phyloP scores from a whole-genome alignment of 352 stramenopile genomes.

The Globisporangium viniferum region DNA sequence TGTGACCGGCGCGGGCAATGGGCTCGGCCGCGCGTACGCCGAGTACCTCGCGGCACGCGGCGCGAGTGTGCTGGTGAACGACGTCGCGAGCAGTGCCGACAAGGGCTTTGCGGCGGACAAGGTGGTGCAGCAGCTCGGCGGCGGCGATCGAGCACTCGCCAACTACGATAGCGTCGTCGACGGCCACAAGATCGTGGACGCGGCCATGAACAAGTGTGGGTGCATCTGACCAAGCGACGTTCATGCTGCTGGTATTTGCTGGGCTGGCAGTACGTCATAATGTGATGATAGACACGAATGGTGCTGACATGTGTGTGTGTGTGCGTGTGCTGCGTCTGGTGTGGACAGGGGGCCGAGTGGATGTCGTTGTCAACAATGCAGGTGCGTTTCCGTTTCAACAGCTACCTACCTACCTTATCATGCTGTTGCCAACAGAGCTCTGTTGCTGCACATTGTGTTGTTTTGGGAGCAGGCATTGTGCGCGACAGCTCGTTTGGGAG shows the following conservation, averaged over 20 bases:
- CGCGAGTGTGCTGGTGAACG: constrained; percentile 82
- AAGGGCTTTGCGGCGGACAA: constrained; percentile 46
- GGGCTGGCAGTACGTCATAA: too few relatives aligned
- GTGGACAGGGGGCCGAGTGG: constrained; percentile 68
- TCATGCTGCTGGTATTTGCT: neutral
- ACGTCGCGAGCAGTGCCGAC: constrained; percentile 32
- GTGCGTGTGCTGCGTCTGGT: neutral
- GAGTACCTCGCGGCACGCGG: constrained; percentile 66
- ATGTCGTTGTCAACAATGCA: constrained; percentile 94
- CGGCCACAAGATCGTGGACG: constrained; percentile 77
- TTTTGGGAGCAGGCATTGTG: constrained; percentile 55
- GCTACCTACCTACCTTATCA: neutral
- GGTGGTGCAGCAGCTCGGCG: constrained; percentile 56
- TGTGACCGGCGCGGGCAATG: constrained; percentile 82
- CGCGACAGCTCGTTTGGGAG: constrained; percentile 84
- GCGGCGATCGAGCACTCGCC: constrained; percentile 42
- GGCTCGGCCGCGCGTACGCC: constrained; percentile 81
- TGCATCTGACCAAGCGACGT: neutral
- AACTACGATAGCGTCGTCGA: constrained; percentile 77
- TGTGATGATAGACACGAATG: neutral
- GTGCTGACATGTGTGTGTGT: constrained; percentile 1
- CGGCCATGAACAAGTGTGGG: constrained; percentile 80
- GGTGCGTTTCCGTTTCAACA: constrained; percentile 33
- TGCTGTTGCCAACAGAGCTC: neutral
- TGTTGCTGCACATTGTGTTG: neutral